phyloP scores from a whole-genome alignment of 495 filamentous ascomycete genomes.

The Penicillium turbatum region DNA sequence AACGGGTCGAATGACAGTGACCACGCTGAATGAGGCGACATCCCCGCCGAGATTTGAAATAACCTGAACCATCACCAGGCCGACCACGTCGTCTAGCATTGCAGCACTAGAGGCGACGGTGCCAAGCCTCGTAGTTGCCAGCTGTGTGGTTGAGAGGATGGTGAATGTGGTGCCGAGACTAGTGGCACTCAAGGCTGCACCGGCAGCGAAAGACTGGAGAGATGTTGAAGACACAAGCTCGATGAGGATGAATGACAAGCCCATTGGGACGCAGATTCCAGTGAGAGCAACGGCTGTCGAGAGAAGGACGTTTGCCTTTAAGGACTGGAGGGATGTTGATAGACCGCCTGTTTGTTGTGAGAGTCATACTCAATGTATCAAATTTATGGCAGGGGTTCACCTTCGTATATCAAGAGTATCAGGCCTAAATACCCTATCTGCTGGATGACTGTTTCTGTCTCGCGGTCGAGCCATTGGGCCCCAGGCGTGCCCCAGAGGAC shows the following conservation, averaged over 20 bases:
- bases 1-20: constrained; percentile 54
- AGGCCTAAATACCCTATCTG: constrained; percentile 75
- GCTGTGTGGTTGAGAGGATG: constrained; percentile 55
- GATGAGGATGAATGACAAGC: constrained; percentile 59
- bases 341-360: constrained; percentile 51
- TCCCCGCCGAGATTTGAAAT: constrained; percentile 47
- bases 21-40: constrained; percentile 29
- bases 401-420: constrained; percentile 71
- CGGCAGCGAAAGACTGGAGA: constrained; percentile 68
- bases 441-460: constrained; percentile 54
- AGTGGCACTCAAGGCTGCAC: constrained; percentile 72
- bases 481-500: constrained; percentile 65
- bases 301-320: constrained; percentile 57
- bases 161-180: constrained; percentile 77
- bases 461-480: constrained; percentile 45
- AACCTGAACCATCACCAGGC: constrained; percentile 74
- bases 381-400: constrained; percentile 19
- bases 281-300: constrained; percentile 58
- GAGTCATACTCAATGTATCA: too few species aligned
- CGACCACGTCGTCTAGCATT: constrained; percentile 80
- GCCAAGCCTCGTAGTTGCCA: constrained; percentile 60
- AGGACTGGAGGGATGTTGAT: constrained; percentile 54
- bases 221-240: constrained; percentile 38
- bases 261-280: constrained; percentile 63
- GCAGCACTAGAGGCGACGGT: constrained; percentile 67